Evolutionary conservation across 2,329 filamentous ascomycete genomes (phyloP).

Genomic region (Xylariomycetidae sp.): DNA sequence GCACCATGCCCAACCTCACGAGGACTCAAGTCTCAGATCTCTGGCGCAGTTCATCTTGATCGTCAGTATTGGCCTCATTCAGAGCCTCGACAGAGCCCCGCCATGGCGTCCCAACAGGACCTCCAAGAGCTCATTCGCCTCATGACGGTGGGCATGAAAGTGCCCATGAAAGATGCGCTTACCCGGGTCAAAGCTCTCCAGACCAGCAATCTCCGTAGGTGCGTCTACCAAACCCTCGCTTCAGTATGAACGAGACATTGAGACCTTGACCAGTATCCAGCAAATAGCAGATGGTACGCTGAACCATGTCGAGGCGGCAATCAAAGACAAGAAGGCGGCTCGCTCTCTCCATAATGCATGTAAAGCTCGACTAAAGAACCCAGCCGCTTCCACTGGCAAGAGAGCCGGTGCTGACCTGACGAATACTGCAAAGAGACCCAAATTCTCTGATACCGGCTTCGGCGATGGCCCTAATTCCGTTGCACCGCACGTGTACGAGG

Average conservation of each 20-base stretch:
- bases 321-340: constrained; percentile 44
- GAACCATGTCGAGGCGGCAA: constrained; percentile 36
- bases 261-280: constrained; percentile 49
- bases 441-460: constrained; percentile 19
- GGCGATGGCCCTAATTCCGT: constrained; percentile 27
- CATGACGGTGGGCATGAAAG: constrained; percentile 49
- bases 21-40: background rate
- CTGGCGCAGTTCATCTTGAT: background rate
- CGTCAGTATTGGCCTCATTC: background rate
- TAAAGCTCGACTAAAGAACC: constrained; percentile 43
- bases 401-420: constrained; percentile 23
- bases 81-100: constrained; percentile 1
- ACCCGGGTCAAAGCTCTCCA: constrained; percentile 53
- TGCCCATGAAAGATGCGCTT: constrained; percentile 54
- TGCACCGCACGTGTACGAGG: constrained; percentile 55
- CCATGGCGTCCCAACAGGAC: constrained; percentile 54
- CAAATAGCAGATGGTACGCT: constrained; percentile 47
- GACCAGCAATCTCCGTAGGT: constrained; percentile 49
- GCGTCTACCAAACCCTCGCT: constrained; percentile 19
- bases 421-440: constrained; percentile 28
- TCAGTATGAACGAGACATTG: too few relatives aligned
- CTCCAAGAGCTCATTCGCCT: constrained; percentile 56
- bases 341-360: constrained; percentile 48
- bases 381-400: constrained; percentile 22
- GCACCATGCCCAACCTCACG: too few relatives aligned